Base-by-base conservation (phyloP, 306 rosid species). In the Vachellia pachyceras region DNA sequence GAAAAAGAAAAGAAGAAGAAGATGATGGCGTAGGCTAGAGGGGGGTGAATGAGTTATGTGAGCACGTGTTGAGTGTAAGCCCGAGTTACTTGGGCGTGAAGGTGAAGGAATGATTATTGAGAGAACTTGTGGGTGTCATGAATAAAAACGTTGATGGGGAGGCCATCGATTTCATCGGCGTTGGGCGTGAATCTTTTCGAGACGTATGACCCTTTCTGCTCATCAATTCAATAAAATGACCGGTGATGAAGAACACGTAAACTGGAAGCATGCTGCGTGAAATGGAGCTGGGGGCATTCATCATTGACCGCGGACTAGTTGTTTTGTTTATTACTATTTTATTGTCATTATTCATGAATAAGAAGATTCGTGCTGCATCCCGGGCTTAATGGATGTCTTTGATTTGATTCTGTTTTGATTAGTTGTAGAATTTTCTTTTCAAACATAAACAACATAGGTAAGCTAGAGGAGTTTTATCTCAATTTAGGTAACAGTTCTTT, bases 11-110 rank as follows among this genome's bases (percentile, higher is more conserved):
- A n/a, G n/a, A n/a, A n/a, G n/a, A n/a, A n/a, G n/a, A n/a, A n/a
- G n/a, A 29, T 29, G 33, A 29, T 29, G 33, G 33, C 1, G 33
- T 29, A 29, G 33, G 33, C 1, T 29, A 1, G 55, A 49, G 1
- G 35, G 1, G 35, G 57, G 63, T 74, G 36, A 77, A 77, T 36
- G 54, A 47, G 73, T 80, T n/a, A 13, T 4, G 72, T 72, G 82
- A 80, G 52, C 25, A 40, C 15, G 2, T 12, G 29, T 41, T 39
- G 20, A 67, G 52, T 70, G 12, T 29, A 36, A 58, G 77, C 12
- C 12, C 33, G 37, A 55, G 44, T 75, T 82, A 40, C 29, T 9
- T 58, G 37, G n/a, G n/a, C 25, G 23, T 49, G 60, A n/a, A n/a
- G 10, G 42, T 64, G 23, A 64, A 57, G 11, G 35, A 49, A 44